Conservation (phyloP, 2,329 filamentous ascomycete genomes). For the Calycina herbarum region DNA sequence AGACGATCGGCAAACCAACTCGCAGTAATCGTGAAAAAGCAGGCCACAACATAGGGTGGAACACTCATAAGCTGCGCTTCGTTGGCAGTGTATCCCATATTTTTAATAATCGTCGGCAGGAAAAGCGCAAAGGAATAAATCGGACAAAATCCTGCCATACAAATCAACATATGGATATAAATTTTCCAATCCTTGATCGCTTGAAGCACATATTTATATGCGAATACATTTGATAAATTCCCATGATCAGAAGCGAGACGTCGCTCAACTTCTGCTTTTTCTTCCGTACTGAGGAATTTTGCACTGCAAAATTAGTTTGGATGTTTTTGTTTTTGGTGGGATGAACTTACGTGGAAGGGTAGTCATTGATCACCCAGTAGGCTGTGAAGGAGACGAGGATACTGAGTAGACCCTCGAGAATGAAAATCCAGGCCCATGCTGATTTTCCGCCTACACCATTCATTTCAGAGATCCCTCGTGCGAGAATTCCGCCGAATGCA, state of each 20-base stretch:
- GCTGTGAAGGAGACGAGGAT: constrained; percentile 40
- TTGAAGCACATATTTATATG: constrained; percentile 54
- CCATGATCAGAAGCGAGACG: constrained; percentile 71
- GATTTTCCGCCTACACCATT: constrained; percentile 44
- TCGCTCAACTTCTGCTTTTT: constrained; percentile 59
- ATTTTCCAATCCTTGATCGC: constrained; percentile 61
- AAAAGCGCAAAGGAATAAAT: constrained; percentile 46
- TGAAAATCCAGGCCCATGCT: constrained; percentile 52
- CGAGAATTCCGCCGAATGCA: constrained; percentile 57
- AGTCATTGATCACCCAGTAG: constrained; percentile 24
- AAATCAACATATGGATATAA: constrained; percentile 47
- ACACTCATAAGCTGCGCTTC: constrained; percentile 50
- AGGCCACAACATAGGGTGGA: constrained; percentile 62
- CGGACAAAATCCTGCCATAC: constrained; percentile 58
- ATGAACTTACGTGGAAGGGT: constrained; percentile 20
- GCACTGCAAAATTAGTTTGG: constrained; percentile 44
- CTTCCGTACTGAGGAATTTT: constrained; percentile 48
- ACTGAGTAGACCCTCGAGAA: constrained; percentile 51
- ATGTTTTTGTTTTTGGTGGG: not conserved
- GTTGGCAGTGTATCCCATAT: constrained; percentile 56
- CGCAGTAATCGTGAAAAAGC: constrained; percentile 63
- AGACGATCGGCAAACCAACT: constrained; percentile 76
- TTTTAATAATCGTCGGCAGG: constrained; percentile 44
- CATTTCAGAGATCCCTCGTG: constrained; percentile 46
- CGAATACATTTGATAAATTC: constrained; percentile 63